Percentiles rank a stretch among this genome's conserved stretches.
Evolutionary conservation across 2,329 filamentous ascomycete genomes (phyloP).

Genomic region (Bipolaris zeicola): DNA sequence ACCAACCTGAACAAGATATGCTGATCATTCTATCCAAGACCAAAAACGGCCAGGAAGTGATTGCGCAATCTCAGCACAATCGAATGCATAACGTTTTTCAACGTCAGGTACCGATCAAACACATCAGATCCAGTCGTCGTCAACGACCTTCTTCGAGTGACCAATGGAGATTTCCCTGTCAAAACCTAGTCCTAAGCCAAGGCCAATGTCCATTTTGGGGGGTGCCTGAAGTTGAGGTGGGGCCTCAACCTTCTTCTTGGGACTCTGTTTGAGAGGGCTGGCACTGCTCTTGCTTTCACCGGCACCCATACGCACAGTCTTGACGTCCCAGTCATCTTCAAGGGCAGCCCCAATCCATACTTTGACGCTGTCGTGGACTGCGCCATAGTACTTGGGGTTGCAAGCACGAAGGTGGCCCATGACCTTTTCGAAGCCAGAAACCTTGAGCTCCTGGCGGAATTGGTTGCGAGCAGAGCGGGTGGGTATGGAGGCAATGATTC

Average conservation of each 20-base stretch:
- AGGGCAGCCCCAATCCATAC: conserved; percentile 88
- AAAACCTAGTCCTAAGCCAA: conserved; percentile 37
- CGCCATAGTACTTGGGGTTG: conserved; percentile 96
- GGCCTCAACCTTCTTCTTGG: conserved; percentile 48
- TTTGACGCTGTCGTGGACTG: conserved; percentile 84
- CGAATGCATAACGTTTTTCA: not conserved
- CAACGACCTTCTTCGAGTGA: conserved; percentile 20
- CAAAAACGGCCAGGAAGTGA: not conserved
- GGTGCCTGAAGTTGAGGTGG: conserved; percentile 47
- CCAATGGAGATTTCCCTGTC: conserved; percentile 37
- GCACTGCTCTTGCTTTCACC: conserved; percentile 44
- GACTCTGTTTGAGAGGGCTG: conserved; percentile 48
- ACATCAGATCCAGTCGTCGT: conserved; percentile 44
- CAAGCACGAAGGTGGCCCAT: conserved; percentile 85
- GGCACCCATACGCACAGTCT: conserved; percentile 75
- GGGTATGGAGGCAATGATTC: conserved; percentile 80
- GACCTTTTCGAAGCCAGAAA: conserved; percentile 89
- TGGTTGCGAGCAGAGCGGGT: conserved; percentile 72
- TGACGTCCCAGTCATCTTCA: conserved; percentile 87
- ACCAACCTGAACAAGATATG: not conserved
- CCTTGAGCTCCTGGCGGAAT: conserved; percentile 75
- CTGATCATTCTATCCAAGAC: not conserved
- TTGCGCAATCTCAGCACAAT: not conserved
- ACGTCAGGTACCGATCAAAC: not conserved
- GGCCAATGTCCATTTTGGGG: conserved; percentile 45